Percentiles rank a stretch among this genome's conserved stretches.
These are phyloP conservation scores for Melanogaster broomeanus DNA, from an alignment of 768 basidiomycete species.

Conservation along the genomic window DNA sequence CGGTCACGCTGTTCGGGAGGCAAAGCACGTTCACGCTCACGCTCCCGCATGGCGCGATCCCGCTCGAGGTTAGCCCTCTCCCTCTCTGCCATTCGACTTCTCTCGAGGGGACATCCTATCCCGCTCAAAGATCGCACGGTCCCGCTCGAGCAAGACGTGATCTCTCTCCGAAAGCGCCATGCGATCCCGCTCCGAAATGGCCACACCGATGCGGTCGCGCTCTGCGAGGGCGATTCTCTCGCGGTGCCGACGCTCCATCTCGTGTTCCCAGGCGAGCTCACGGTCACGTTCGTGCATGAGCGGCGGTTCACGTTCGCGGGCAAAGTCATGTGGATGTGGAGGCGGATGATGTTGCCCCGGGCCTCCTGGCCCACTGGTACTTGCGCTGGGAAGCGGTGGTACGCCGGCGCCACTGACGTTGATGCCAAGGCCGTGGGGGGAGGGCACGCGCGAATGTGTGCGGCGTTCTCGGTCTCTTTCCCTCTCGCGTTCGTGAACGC, in stretches of 20 bases:
- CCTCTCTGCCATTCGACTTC: slow-evolving; percentile 23
- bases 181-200: neutral
- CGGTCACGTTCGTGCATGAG: slow-evolving; percentile 24
- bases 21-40: slow-evolving; percentile 21
- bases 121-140: slow-evolving; percentile 16
- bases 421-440: slow-evolving; percentile 18
- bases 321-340: slow-evolving; percentile 22
- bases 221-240: slow-evolving; percentile 11
- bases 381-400: slow-evolving; percentile 5
- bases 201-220: slow-evolving; percentile 18
- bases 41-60: slow-evolving; percentile 25
- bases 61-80: slow-evolving; percentile 23
- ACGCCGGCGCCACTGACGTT: slow-evolving; percentile 6
- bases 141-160: slow-evolving; percentile 15
- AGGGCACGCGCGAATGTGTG: slow-evolving; percentile 25
- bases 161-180: slow-evolving; percentile 19
- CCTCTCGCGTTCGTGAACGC: slow-evolving; percentile 28
- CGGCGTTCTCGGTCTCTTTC: slow-evolving; percentile 34
- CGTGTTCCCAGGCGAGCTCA: slow-evolving; percentile 27
- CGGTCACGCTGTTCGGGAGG: slow-evolving; percentile 25
- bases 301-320: slow-evolving; percentile 26
- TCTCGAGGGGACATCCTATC: slow-evolving; percentile 16
- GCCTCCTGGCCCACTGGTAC: slow-evolving; percentile 18
- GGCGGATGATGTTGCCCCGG: slow-evolving; percentile 19
- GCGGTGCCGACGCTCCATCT: neutral